Evolutionary conservation across 164 flowering plant species (phyloP).

Genomic region (Taxillus chinensis): DNA sequence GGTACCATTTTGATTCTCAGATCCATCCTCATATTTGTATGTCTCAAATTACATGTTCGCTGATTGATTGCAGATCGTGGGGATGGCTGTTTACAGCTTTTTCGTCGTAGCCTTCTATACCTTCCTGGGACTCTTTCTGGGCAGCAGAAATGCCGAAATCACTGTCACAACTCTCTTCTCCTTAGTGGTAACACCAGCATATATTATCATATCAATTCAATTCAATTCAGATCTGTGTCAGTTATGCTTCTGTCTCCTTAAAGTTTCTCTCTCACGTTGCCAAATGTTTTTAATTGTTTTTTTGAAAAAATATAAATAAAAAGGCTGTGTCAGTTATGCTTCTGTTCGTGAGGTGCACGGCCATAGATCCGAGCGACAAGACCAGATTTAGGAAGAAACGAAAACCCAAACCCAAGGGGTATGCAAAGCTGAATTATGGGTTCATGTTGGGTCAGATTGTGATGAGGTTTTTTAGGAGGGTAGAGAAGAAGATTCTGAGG

Average conservation of each 20-base stretch:
- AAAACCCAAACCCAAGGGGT: constrained; percentile 20
- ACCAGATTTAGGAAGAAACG: constrained; percentile 53
- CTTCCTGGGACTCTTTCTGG: constrained; percentile 78
- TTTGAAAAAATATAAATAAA: no score
- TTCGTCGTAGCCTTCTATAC: constrained; percentile 61
- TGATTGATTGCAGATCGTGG: constrained; percentile 60
- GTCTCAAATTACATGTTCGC: not conserved
- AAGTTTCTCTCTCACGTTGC: no score
- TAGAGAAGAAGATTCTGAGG: constrained; percentile 70
- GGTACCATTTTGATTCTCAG: not conserved
- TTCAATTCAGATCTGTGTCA: not conserved
- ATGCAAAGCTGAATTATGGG: constrained; percentile 42
- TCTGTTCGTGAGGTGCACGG: constrained; percentile 73
- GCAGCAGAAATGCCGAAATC: constrained; percentile 62
- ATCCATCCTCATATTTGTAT: not conserved
- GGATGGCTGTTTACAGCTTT: constrained; percentile 56
- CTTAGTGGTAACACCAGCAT: constrained; percentile 37
- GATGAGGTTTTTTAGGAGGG: constrained; percentile 47
- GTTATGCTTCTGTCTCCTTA: no score
- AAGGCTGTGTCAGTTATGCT: constrained; percentile 69
- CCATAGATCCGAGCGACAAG: constrained; percentile 78
- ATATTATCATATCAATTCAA: constrained; percentile 1
- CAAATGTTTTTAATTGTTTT: no score
- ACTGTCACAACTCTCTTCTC: constrained; percentile 50
- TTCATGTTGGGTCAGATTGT: constrained; percentile 49